Evolutionary conservation across 768 basidiomycete species (phyloP).

Genomic region (Kondoa subrosea): DNA sequence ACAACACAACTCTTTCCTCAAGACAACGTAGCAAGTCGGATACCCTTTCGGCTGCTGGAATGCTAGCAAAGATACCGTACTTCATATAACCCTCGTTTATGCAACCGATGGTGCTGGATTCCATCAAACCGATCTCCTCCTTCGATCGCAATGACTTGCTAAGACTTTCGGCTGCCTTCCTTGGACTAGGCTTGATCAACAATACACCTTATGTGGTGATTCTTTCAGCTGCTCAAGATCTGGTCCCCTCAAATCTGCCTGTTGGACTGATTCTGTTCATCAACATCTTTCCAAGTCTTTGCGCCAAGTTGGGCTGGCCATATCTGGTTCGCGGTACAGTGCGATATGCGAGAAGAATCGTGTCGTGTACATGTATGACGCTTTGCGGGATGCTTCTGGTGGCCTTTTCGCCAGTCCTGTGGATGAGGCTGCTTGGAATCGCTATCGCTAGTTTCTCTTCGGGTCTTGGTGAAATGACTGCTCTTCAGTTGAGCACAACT

Average conservation of each 20-base stretch:
- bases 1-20: too few relatives aligned
- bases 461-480: slow-evolving; percentile 85
- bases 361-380: slow-evolving; percentile 58
- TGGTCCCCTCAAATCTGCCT: slow-evolving; percentile 46
- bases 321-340: slow-evolving; percentile 65
- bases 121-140: neutral
- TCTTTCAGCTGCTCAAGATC: slow-evolving; percentile 82
- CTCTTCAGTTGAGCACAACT: slow-evolving; percentile 50
- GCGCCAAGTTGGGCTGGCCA: slow-evolving; percentile 82
- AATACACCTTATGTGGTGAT: slow-evolving; percentile 68
- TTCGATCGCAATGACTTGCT: neutral
- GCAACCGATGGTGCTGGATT: neutral
- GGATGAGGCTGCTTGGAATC: slow-evolving; percentile 62
- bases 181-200: slow-evolving; percentile 26
- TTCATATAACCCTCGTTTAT: neutral
- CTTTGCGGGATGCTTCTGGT: slow-evolving; percentile 74
- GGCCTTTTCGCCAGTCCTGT: slow-evolving; percentile 49
- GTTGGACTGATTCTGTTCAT: slow-evolving; percentile 77
- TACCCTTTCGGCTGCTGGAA: too few relatives aligned
- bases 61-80: neutral
- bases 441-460: slow-evolving; percentile 69
- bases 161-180: slow-evolving; percentile 16
- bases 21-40: too few relatives aligned
- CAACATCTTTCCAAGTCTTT: slow-evolving; percentile 75
- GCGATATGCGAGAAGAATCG: slow-evolving; percentile 55